A percentile compares a stretch with the other conserved stretches of the same genome.
phyloP scores from a whole-genome alignment of 164 flowering plant species.

The Stephania cephalantha region DNA sequence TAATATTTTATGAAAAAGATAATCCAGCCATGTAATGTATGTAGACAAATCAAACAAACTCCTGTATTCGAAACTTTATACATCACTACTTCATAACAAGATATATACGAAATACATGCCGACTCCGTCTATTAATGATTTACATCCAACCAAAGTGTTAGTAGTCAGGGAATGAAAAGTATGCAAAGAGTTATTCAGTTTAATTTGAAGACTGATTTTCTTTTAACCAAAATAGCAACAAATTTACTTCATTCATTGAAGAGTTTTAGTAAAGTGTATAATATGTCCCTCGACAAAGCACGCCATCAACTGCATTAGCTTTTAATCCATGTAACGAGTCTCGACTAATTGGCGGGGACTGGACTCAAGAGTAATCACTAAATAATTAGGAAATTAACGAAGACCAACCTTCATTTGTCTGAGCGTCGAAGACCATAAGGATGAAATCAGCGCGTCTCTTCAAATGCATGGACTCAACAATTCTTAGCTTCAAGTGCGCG shows the following conservation, averaged over 20 bases:
- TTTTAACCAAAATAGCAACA: too few relatives aligned
- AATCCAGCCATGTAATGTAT: constrained; percentile 13
- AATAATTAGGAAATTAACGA: constrained; percentile 9
- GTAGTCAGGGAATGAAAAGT: too few relatives aligned
- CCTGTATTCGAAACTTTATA: not conserved
- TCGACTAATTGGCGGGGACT: too few relatives aligned
- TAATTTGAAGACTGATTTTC: too few relatives aligned
- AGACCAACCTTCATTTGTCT: constrained; percentile 95
- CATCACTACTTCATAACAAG: not conserved
- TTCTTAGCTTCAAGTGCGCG: constrained; percentile 85
- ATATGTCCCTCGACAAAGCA: not conserved
- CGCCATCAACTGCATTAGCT: not conserved
- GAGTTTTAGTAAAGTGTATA: not conserved
- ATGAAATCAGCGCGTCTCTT: constrained; percentile 95
- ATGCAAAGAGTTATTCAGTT: too few relatives aligned
- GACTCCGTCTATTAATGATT: not conserved
- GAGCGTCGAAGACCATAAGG: constrained; percentile 91
- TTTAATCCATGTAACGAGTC: too few relatives aligned
- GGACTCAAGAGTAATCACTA: too few relatives aligned
- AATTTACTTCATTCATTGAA: not conserved
- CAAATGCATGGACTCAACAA: constrained; percentile 96
- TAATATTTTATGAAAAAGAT: constrained; percentile 23
- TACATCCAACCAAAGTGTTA: not conserved
- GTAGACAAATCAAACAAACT: not conserved
- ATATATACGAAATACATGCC: not conserved